Evolutionary conservation across 139 green algal genomes (phyloP), one percentile per base, ranked within the genome.

Genomic region (Micromonas pusilla): DNA sequence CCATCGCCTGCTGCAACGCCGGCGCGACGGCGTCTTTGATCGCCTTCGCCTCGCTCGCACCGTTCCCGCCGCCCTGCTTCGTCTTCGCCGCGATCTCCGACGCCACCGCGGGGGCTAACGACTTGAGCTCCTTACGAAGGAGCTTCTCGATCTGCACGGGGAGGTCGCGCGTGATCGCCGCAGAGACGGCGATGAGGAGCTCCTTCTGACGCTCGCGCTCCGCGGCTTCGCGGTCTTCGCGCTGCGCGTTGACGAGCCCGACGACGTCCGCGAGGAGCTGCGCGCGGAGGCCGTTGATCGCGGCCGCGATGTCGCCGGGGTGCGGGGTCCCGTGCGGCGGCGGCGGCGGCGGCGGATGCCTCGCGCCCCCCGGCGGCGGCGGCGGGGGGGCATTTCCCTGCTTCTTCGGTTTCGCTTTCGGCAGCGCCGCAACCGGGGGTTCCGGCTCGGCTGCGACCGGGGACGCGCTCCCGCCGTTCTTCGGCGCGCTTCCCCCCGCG

Each of bases 131-230:
- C 9, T 57, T 57, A 16, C 9, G 9, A 16, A 57, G 9, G 45
- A 70, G 6, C 63, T 70, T 70, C 63, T 70, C 63, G 6, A 70
- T 39, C 28, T 33, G 28, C 9, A 70, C 28, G 9, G 85, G 86
- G 64, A 90, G 64, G 72, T 88, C 86, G 30, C 73, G 82, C 73
- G 86, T 85, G 60, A 90, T 52, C 62, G 68, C 75, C 67, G 28
- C 70, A 4, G 37, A 37, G 25, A 81, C 67, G 1, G 74, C 80
- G 1, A 26, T 38, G 33, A 77, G 70, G 37, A 85, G 77, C 64
- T 73, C 26, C 71, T 52, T 54, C 67, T 75, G 67, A 13, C 67
- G 67, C 32, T 52, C 67, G 25, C 34, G 25, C 32, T 75, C 67
- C 67, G 45, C 45, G 16, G 45, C 45, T 16, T 57, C 45, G 45